Base-by-base conservation (phyloP, 2,329 filamentous ascomycete genomes). In the Sporothrix dimorphospora region DNA sequence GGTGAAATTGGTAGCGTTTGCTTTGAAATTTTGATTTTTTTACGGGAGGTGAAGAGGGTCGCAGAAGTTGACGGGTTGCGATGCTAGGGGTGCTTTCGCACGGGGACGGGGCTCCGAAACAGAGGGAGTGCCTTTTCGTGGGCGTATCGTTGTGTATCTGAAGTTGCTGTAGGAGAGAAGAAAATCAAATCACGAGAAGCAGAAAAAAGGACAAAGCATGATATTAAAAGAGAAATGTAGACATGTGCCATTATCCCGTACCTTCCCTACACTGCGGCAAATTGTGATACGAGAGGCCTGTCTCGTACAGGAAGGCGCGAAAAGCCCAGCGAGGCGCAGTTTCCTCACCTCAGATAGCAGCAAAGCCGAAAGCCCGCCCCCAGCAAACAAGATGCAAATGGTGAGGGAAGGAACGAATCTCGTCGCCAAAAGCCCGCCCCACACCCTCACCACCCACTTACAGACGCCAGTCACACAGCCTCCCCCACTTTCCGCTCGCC, bases 261-360 rank as follows among this genome's bases (percentile, higher is more conserved):
- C n/a, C 16, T 34, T 24, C 2, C 21, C 14, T n/a, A 65, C 24
- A 42, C 51, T 30, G n/a, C 27, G 47, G 30, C 55, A 55, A 16
- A 21, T 53, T 45, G 59, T 65, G 59, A 42, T 45, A 45, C 38
- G 59, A 45, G 30, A 59, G 27, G 24, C 63, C 42, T 49, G 63
- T 49, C 63, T 49, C 27, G 42, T n/a, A 66, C 24, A 69, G 66
- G 55, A 61, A 72, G 30, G 34, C 27, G 40, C 45, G 49, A 24
- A 73, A 63, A 65, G 72, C 72, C 72, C 47, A 65, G 63, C 55
- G 69, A 69, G 72, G 72, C 72, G 72, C 72, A 73, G 72, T 57
- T 69, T 49, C 57, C 65, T 38, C n/a, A 53, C 59, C 38, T 65
- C 14, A 66, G 63, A 66, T 24, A 45, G 11, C 40, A 14, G 9